phyloP scores from a whole-genome alignment of 495 filamentous ascomycete genomes.

The Clohesyomyces aquaticus region DNA sequence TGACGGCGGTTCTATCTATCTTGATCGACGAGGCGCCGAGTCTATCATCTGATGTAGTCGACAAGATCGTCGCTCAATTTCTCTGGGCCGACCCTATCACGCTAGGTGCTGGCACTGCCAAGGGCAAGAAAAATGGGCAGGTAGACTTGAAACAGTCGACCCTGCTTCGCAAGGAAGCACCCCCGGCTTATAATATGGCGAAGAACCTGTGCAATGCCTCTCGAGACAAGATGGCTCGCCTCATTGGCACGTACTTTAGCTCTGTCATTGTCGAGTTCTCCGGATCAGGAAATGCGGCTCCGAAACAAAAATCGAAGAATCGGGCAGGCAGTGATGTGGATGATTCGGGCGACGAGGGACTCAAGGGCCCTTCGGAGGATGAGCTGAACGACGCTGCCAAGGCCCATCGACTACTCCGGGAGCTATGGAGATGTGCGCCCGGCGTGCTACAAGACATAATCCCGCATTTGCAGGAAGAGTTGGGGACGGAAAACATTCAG shows the following conservation, averaged over 20 bases:
- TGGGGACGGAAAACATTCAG: slow-evolving; percentile 85
- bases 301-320: slow-evolving; percentile 25
- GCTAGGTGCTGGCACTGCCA: slow-evolving; percentile 45
- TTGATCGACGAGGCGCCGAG: slow-evolving; percentile 83
- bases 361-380: slow-evolving; percentile 69
- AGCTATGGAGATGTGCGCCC: slow-evolving; percentile 92
- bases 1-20: slow-evolving; percentile 81
- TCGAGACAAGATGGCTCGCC: slow-evolving; percentile 89
- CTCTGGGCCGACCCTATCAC: slow-evolving; percentile 74
- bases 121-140: slow-evolving; percentile 64
- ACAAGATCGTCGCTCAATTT: slow-evolving; percentile 94
- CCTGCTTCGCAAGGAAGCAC: slow-evolving; percentile 78
- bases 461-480: slow-evolving; percentile 89
- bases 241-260: slow-evolving; percentile 95
- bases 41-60: slow-evolving; percentile 83
- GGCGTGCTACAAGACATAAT: slow-evolving; percentile 90
- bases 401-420: slow-evolving; percentile 84
- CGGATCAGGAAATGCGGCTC: slow-evolving; percentile 39
- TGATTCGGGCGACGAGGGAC: slow-evolving; percentile 70
- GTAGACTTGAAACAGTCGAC: slow-evolving; percentile 76
- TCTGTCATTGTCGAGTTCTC: slow-evolving; percentile 92
- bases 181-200: slow-evolving; percentile 93
- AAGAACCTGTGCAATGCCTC: slow-evolving; percentile 90
- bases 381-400: slow-evolving; percentile 87
- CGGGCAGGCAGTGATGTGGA: slow-evolving; percentile 56